phyloP scores from a whole-genome alignment of 371 early-diverging fungal species.

The Saksenaea vasiformis region DNA sequence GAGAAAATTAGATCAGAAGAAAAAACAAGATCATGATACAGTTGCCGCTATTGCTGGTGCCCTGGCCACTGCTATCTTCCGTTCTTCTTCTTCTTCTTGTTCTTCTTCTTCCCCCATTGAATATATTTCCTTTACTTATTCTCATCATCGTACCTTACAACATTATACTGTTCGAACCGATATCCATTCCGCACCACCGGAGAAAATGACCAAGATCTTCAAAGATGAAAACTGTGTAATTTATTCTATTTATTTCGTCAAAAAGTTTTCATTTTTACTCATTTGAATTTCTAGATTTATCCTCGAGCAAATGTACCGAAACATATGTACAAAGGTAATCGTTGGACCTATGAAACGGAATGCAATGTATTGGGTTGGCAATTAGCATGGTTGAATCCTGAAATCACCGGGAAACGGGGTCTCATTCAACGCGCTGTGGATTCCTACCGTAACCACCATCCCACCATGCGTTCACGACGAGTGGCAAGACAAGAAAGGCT shows the following conservation, averaged over 20 bases:
- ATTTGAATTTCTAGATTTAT: conserved; percentile 30
- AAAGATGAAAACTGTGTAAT: conserved; percentile 66
- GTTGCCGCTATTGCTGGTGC: conserved; percentile 16
- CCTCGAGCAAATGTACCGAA: conserved; percentile 71
- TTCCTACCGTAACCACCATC: conserved; percentile 83
- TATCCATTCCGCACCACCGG: conserved; percentile 63
- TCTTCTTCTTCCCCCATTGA: background rate
- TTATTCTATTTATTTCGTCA: conserved; percentile 4
- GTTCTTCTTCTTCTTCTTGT: background rate
- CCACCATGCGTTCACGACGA: conserved; percentile 75
- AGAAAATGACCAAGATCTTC: conserved; percentile 60
- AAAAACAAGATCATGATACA: conserved; percentile 9
- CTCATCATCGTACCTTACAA: conserved; percentile 54
- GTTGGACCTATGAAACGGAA: conserved; percentile 93
- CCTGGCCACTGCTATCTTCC: conserved; percentile 13
- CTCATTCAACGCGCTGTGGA: conserved; percentile 94
- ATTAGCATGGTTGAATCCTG: conserved; percentile 76
- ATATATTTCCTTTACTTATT: conserved; percentile 51
- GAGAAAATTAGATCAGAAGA: conserved; percentile 31
- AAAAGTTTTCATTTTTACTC: background rate
- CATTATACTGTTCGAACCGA: conserved; percentile 78
- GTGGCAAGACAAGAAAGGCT: conserved; percentile 81
- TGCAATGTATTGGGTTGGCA: conserved; percentile 92
- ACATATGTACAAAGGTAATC: conserved; percentile 80
- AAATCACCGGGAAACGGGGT: conserved; percentile 85